These are phyloP conservation scores for Pyrenochaeta sp. DNA, from an alignment of 2,329 filamentous ascomycete genomes.

Conservation along the genomic window DNA sequence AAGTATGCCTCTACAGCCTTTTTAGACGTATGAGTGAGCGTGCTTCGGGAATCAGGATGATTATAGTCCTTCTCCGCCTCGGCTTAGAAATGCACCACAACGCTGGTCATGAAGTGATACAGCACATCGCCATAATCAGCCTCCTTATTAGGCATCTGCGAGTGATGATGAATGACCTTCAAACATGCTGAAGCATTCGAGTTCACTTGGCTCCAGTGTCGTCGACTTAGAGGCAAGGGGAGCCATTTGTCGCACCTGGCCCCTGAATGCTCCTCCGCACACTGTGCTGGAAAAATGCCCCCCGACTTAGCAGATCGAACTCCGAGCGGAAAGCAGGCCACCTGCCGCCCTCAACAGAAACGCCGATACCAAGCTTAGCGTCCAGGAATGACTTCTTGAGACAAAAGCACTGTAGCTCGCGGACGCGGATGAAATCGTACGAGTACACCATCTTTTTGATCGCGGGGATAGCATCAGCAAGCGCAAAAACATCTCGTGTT, in stretches of 20 bases:
- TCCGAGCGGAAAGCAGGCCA: constrained; percentile 54
- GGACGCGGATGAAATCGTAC: constrained; percentile 50
- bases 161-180: constrained; percentile 28
- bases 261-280: constrained; percentile 56
- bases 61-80: constrained; percentile 28
- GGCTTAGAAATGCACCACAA: constrained; percentile 59
- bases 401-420: constrained; percentile 59
- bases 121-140: constrained; percentile 47
- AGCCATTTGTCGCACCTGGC: constrained; percentile 56
- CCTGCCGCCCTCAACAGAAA: constrained; percentile 34
- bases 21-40: constrained; percentile 59
- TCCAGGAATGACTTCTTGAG: constrained; percentile 54
- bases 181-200: constrained; percentile 37
- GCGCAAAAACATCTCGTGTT: constrained; percentile 46
- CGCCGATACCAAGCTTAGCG: constrained; percentile 56
- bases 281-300: constrained; percentile 49
- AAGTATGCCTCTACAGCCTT: constrained; percentile 64
- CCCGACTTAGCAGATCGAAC: constrained; percentile 59
- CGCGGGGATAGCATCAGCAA: constrained; percentile 50
- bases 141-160: constrained; percentile 31
- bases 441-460: constrained; percentile 47
- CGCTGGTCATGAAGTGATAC: constrained; percentile 61
- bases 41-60: constrained; percentile 43
- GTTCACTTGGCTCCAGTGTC: constrained; percentile 56
- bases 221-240: constrained; percentile 56